Percentiles rank a stretch among this genome's conserved stretches.
These are phyloP conservation scores for Alternaria postmessia DNA, from an alignment of 2,329 filamentous ascomycete species.

Conservation along the genomic window DNA sequence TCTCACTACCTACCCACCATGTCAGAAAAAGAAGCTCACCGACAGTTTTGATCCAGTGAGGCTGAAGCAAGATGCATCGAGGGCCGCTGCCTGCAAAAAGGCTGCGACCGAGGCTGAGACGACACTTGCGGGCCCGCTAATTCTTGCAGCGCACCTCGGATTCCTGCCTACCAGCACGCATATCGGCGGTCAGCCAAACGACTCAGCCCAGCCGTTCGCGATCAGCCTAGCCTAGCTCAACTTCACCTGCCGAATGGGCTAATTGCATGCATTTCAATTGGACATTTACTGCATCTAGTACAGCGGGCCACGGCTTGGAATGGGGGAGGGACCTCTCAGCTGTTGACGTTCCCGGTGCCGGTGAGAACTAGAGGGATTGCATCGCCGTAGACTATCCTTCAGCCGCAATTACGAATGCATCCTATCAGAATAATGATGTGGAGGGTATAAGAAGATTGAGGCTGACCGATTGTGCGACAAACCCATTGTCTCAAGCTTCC, in stretches of 20 bases:
- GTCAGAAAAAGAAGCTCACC: background rate
- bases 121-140: too few species aligned
- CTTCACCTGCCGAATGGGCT: background rate
- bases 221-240: slow-evolving; percentile 2
- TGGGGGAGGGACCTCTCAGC: background rate
- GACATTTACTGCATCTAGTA: background rate
- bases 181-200: background rate
- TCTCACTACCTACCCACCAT: background rate
- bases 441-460: background rate
- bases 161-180: background rate
- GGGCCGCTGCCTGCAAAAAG: background rate
- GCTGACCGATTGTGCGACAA: background rate
- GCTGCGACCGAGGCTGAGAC: background rate
- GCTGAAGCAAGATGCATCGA: background rate
- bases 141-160: background rate
- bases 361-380: slow-evolving; percentile 2
- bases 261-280: background rate
- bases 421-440: background rate
- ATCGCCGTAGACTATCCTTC: background rate
- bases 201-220: background rate
- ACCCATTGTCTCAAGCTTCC: background rate
- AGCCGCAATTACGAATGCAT: slow-evolving; percentile 1
- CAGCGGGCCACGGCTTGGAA: background rate
- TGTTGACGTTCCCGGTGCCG: background rate
- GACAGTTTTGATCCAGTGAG: background rate